These are phyloP conservation scores for Trametes cinnabarina DNA, from an alignment of 768 basidiomycete genomes.

Conservation along the genomic window DNA sequence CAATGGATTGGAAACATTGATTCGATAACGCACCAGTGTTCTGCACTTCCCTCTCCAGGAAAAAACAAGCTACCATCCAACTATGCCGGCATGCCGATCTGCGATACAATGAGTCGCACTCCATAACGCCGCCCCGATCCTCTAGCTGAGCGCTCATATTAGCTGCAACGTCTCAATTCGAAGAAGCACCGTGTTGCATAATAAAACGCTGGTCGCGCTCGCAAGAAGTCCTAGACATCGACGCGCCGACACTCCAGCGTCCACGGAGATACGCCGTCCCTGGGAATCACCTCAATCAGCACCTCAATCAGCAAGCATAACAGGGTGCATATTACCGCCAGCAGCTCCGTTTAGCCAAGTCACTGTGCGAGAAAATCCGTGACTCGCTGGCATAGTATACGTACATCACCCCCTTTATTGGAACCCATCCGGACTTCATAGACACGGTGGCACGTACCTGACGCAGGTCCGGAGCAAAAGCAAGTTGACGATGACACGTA, in stretches of 20 bases:
- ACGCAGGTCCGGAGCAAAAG: background rate
- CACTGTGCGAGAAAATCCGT: background rate
- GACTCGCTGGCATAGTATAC: background rate
- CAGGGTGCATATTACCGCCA: background rate
- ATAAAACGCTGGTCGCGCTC: background rate
- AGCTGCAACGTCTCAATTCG: background rate
- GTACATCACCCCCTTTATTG: background rate
- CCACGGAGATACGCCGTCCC: background rate
- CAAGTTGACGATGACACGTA: slow-evolving; percentile 1
- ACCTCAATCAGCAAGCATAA: background rate
- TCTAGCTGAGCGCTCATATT: background rate
- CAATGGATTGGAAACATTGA: background rate
- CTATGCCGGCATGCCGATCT: slow-evolving; percentile 8
- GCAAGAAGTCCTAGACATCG: background rate
- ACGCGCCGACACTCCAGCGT: background rate
- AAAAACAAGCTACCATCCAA: background rate
- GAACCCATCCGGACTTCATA: background rate
- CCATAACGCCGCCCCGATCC: background rate
- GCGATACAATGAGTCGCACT: background rate
- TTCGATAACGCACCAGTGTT: background rate
- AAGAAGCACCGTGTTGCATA: background rate
- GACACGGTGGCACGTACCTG: background rate
- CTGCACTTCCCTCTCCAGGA: background rate
- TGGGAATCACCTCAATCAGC: background rate
- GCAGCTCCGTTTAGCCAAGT: no score